phyloP scores from a whole-genome alignment of 2,329 filamentous ascomycete species.

The Dactylellina leptospora region DNA sequence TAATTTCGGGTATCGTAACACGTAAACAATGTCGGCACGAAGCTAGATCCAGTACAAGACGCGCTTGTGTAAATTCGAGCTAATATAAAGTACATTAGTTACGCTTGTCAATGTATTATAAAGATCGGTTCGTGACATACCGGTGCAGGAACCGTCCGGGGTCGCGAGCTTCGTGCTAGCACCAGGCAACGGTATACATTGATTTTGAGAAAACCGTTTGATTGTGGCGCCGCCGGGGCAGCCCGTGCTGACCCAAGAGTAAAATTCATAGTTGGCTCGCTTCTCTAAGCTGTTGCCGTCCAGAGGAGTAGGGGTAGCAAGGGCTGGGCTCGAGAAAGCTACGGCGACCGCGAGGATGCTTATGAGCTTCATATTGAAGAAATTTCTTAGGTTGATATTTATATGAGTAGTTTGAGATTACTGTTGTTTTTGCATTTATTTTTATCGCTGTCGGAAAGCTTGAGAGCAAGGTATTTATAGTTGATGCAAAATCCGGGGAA shows the following conservation, averaged over 20 bases:
- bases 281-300: conserved; percentile 10
- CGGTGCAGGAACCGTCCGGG: conserved; percentile 24
- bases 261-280: conserved; percentile 30
- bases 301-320: conserved; percentile 6
- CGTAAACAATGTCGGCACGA: conserved; percentile 2
- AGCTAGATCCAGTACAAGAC: conserved; percentile 22
- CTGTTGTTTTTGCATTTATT: conserved; percentile 3
- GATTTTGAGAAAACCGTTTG: conserved; percentile 17
- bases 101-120: neutral
- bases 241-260: conserved; percentile 24
- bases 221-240: conserved; percentile 15
- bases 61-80: conserved; percentile 29
- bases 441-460: conserved; percentile 6
- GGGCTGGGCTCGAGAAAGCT: conserved; percentile 21
- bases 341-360: conserved; percentile 6
- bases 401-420: neutral
- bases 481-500: conserved; percentile 6
- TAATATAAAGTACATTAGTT: conserved; percentile 20
- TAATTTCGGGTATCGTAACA: conserved; percentile 43
- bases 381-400: no score
- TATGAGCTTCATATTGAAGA: conserved; percentile 26
- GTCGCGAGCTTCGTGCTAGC: conserved; percentile 30
- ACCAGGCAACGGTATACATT: conserved; percentile 14
- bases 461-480: conserved; percentile 28
- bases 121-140: conserved; percentile 16